Percentiles rank a stretch among this genome's conserved stretches.
Conservation (phyloP, 108 stramenopile genomes). For the Epithemia pelagica region DNA sequence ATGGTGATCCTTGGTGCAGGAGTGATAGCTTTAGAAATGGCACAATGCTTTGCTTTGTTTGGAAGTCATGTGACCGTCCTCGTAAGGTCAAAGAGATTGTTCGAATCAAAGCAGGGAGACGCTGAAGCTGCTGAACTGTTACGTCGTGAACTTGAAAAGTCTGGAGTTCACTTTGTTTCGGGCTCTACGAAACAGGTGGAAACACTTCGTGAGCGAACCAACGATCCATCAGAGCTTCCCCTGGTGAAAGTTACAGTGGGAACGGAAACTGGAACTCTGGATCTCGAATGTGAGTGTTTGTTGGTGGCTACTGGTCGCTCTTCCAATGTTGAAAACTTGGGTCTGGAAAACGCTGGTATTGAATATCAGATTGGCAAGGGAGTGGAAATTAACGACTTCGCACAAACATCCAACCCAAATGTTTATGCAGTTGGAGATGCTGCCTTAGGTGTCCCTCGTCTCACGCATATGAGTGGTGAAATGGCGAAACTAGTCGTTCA, state of each 20-base stretch:
- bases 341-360: conserved; percentile 80
- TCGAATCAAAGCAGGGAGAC: conserved; percentile 68
- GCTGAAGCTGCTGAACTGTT: conserved; percentile 65
- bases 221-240: conserved; percentile 34
- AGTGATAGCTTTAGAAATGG: conserved; percentile 94
- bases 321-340: conserved; percentile 88
- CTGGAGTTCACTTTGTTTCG: conserved; percentile 69
- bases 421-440: conserved; percentile 94
- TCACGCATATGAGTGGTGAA: conserved; percentile 90
- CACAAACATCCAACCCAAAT: conserved; percentile 73
- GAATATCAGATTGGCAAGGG: conserved; percentile 69
- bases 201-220: conserved; percentile 30
- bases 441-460: conserved; percentile 69
- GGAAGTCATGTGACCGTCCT: conserved; percentile 86
- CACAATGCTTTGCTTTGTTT: conserved; percentile 91
- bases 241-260: conserved; percentile 53
- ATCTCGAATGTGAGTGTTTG: conserved; percentile 77
- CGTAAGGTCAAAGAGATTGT: conserved; percentile 48
- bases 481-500: conserved; percentile 88
- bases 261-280: conserved; percentile 11
- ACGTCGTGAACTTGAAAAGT: conserved; percentile 49
- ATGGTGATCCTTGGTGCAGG: conserved; percentile 92
- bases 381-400: conserved; percentile 75
- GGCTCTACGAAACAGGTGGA: conserved; percentile 32
- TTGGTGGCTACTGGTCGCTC: conserved; percentile 84